Base-by-base conservation (phyloP, 2,329 filamentous ascomycete genomes). In the Raffaelea deltoideospora region DNA sequence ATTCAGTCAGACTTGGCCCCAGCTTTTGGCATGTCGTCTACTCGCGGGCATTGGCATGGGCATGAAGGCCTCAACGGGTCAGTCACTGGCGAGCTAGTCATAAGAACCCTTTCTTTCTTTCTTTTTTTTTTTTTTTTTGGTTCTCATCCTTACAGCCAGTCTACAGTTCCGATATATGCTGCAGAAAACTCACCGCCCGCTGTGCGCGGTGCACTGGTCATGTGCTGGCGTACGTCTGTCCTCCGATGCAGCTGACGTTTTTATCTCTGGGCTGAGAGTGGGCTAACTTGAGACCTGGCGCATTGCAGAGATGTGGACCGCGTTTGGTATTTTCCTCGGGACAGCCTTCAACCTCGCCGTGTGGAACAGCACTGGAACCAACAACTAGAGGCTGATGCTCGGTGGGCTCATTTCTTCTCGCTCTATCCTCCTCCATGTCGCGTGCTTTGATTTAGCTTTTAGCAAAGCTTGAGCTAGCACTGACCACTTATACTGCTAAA, bases 11-110 rank as follows among this genome's bases (percentile, higher is more conserved):
- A 76, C 67, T 0, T 88, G 81, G 80, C 65, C 63, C 51, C 71
- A 83, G 48, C 69, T 86, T 45, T 67, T 90, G 40, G 64, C 72
- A 30, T 76, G 74, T 34, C 74, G 43, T 30, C 69, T 88, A 42
- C 63, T 81, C 11, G 67, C 88, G 41, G 84, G 84, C 10, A 71
- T 90, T 32, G 81, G 79, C 1, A 84, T 87, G 60, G 81, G 81
- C 21, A 67, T 78, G 14, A 86, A 86, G 51, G 74, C 21, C 11
- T 24, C 31, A n/a, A 33, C 31, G 2, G 21, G 31, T 33, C 7
- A 11, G 19, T 17, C 23, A n/a, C n/a, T n/a, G n/a, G n/a, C n/a
- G n/a, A n/a, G n/a, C n/a, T n/a, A n/a, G n/a, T n/a, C n/a, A n/a
- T n/a, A n/a, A 8, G 13, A 13, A 21, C 19, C 18, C 31, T 4